A percentile compares a stretch with the other conserved stretches of the same genome.
phyloP scores from a whole-genome alignment of 2,329 filamentous ascomycete species.

The Fusarium nematophilum region DNA sequence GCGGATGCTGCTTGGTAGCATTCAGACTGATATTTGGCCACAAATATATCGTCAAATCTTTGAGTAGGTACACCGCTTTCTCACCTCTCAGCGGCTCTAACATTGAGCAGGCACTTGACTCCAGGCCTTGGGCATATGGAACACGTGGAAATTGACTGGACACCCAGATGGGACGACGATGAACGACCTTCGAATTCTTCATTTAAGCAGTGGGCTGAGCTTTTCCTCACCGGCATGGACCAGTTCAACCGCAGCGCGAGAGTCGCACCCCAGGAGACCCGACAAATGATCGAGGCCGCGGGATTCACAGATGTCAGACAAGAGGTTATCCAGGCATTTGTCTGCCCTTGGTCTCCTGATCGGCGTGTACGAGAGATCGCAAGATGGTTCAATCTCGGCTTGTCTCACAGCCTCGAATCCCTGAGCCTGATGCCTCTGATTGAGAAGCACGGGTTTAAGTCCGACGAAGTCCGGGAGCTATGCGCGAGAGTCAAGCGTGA shows the following conservation, averaged over 20 bases:
- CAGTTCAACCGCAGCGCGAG: slow-evolving; percentile 74
- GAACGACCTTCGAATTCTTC: slow-evolving; percentile 67
- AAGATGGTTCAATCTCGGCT: slow-evolving; percentile 84
- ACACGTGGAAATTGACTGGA: slow-evolving; percentile 89
- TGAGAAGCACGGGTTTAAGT: slow-evolving; percentile 55
- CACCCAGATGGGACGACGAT: slow-evolving; percentile 76
- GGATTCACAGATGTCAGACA: slow-evolving; percentile 87
- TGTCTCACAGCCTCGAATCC: slow-evolving; percentile 78
- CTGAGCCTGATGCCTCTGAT: slow-evolving; percentile 80
- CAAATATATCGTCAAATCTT: slow-evolving; percentile 78
- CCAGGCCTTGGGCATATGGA: slow-evolving; percentile 83
- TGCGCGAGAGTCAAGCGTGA: slow-evolving; percentile 73
- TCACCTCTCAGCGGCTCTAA: slow-evolving; percentile 18
- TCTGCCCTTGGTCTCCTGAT: slow-evolving; percentile 79
- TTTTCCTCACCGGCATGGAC: slow-evolving; percentile 75
- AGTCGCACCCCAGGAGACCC: slow-evolving; percentile 62
- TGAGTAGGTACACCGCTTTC: slow-evolving; percentile 58
- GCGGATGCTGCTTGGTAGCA: slow-evolving; percentile 81
- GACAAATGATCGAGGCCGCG: slow-evolving; percentile 69
- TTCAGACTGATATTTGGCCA: slow-evolving; percentile 75
- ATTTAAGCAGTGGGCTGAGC: slow-evolving; percentile 76
- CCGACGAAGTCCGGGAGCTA: slow-evolving; percentile 73
- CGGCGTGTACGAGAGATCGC: slow-evolving; percentile 75
- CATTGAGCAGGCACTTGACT: slow-evolving; percentile 72
- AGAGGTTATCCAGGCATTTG: slow-evolving; percentile 73